A percentile compares a stretch with the other conserved stretches of the same genome.
Conservation (phyloP, 805 yeast species). For the Starmerella sp. region DNA sequence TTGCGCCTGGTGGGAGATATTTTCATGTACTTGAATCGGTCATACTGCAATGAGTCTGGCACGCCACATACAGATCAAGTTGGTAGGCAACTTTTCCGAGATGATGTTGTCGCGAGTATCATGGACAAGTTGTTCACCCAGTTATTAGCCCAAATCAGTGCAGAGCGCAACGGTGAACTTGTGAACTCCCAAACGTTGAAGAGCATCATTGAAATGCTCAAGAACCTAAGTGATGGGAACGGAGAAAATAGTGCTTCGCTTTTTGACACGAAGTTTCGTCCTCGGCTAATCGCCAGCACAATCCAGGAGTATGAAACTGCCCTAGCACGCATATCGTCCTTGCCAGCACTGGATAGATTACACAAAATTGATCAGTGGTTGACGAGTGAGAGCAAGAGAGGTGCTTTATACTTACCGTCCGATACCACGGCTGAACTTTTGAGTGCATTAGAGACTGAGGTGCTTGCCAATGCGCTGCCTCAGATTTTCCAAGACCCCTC, state of each 20-base stretch:
- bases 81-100: conserved; percentile 18
- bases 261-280: conserved; percentile 13
- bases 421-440: conserved; percentile 11
- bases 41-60: conserved; percentile 16
- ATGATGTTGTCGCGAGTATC: conserved; percentile 7
- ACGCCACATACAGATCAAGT: conserved; percentile 14
- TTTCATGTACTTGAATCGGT: conserved; percentile 23
- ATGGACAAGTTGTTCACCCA: conserved; percentile 6
- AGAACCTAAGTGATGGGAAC: conserved; percentile 11
- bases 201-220: conserved; percentile 14
- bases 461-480: conserved; percentile 12
- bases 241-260: conserved; percentile 13
- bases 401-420: conserved; percentile 13
- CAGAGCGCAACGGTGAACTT: conserved; percentile 12
- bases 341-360: conserved; percentile 3
- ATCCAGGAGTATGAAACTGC: background rate
- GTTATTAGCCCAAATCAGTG: conserved; percentile 6
- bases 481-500: conserved; percentile 3
- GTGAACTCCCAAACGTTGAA: conserved; percentile 10
- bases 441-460: conserved; percentile 4
- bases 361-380: conserved; percentile 13
- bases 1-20: conserved; percentile 18
- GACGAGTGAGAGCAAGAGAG: conserved; percentile 8
- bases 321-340: background rate
- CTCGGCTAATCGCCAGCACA: conserved; percentile 1